These are phyloP conservation scores for Voacanga thouarsii DNA, from an alignment of 257 asterid species.

Conservation along the genomic window DNA sequence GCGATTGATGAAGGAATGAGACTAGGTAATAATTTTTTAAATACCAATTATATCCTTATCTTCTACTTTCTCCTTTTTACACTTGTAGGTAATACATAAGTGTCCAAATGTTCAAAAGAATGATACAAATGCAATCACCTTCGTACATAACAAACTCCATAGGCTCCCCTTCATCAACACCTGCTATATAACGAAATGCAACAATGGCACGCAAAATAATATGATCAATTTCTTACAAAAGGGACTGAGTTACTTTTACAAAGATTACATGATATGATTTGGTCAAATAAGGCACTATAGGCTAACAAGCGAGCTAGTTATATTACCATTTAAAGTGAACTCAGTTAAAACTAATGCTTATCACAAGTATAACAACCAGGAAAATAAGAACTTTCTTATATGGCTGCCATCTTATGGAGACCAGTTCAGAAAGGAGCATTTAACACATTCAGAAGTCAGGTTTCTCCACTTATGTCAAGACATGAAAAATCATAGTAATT, in stretches of 20 bases:
- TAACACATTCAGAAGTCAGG: background rate
- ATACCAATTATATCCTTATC: no score
- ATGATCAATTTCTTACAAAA: background rate
- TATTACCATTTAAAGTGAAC: background rate
- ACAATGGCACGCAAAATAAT: constrained; percentile 14
- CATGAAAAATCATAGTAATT: background rate
- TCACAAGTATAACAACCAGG: background rate
- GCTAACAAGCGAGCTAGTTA: background rate
- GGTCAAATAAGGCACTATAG: background rate
- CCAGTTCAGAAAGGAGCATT: background rate
- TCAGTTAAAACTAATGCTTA: background rate
- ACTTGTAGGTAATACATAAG: background rate
- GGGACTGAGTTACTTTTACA: background rate
- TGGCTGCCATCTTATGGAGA: background rate
- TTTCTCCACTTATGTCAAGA: background rate
- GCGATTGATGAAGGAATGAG: no score
- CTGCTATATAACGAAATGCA: constrained; percentile 66
- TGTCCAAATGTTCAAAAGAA: background rate
- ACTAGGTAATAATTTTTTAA: no score
- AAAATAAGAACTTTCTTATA: background rate
- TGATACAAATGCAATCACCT: constrained; percentile 37
- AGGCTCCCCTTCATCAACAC: constrained; percentile 45
- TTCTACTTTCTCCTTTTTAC: no score
- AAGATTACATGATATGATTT: background rate
- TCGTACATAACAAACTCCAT: constrained; percentile 61